Conservation (phyloP, 2,329 filamentous ascomycete genomes). For the Botrytis galanthina region DNA sequence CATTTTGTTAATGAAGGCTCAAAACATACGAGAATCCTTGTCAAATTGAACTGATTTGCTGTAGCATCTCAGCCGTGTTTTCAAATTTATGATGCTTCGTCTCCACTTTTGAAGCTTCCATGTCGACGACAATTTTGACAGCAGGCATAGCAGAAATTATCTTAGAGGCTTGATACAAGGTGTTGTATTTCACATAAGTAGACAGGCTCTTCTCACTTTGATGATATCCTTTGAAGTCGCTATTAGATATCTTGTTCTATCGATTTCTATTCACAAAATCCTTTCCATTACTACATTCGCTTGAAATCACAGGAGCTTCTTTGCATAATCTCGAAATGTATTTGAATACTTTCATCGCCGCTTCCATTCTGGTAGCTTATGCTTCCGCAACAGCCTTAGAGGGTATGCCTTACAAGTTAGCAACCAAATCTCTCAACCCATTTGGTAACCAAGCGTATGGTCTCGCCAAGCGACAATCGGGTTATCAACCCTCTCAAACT, state of each 20-base stretch:
- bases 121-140: neutral
- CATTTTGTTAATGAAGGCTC: neutral
- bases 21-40: neutral
- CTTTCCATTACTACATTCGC: neutral
- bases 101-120: constrained; percentile 1
- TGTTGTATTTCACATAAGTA: constrained; percentile 5
- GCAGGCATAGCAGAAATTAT: neutral
- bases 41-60: neutral
- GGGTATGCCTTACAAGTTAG: constrained; percentile 17
- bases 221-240: neutral
- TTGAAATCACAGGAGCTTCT: neutral
- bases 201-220: neutral
- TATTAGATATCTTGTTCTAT: neutral
- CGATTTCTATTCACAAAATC: neutral
- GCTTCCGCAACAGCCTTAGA: neutral
- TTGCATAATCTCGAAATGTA: constrained; percentile 3
- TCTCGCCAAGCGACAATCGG: constrained; percentile 17
- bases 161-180: neutral
- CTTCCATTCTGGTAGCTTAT: neutral
- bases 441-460: neutral
- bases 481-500: constrained; percentile 18
- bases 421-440: constrained; percentile 6
- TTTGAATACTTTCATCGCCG: neutral
- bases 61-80: constrained; percentile 8
- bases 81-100: constrained; percentile 11